A percentile compares a stretch with the other conserved stretches of the same genome.
These are phyloP conservation scores for Penicillium salamii DNA, from an alignment of 495 filamentous ascomycete genomes.

Conservation along the genomic window DNA sequence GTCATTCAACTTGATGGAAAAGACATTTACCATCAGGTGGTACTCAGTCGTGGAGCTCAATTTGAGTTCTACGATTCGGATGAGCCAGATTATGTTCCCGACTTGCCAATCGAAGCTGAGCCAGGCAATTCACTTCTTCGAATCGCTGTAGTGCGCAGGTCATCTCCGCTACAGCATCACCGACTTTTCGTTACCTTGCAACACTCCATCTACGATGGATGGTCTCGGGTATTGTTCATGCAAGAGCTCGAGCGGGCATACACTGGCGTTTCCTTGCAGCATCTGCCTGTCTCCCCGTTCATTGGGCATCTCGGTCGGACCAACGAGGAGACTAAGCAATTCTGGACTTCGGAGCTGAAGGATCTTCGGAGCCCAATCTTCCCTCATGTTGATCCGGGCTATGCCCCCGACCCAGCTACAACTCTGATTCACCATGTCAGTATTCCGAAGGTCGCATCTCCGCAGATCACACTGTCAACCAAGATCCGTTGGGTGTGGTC, in stretches of 20 bases:
- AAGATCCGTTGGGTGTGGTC: background rate
- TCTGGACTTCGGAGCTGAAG: background rate
- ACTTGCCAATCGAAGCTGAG: background rate
- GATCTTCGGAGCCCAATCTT: background rate
- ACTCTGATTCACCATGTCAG: background rate
- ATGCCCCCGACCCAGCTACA: background rate
- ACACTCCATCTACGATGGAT: background rate
- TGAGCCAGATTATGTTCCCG: background rate
- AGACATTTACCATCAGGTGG: background rate
- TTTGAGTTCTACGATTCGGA: background rate
- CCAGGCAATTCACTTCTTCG: background rate
- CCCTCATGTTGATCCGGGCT: background rate
- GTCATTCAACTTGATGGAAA: background rate
- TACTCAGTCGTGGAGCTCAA: background rate
- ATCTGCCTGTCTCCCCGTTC: background rate
- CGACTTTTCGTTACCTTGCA: background rate
- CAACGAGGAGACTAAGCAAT: background rate
- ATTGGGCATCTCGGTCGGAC: background rate
- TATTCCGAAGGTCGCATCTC: background rate
- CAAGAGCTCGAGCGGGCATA: background rate
- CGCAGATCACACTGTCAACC: background rate
- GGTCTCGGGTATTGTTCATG: background rate
- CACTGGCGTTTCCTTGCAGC: background rate
- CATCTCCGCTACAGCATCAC: background rate
- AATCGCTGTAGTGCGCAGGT: background rate